phyloP scores from a whole-genome alignment of 768 basidiomycete genomes.

The Trichaptum fuscoviolaceum region DNA sequence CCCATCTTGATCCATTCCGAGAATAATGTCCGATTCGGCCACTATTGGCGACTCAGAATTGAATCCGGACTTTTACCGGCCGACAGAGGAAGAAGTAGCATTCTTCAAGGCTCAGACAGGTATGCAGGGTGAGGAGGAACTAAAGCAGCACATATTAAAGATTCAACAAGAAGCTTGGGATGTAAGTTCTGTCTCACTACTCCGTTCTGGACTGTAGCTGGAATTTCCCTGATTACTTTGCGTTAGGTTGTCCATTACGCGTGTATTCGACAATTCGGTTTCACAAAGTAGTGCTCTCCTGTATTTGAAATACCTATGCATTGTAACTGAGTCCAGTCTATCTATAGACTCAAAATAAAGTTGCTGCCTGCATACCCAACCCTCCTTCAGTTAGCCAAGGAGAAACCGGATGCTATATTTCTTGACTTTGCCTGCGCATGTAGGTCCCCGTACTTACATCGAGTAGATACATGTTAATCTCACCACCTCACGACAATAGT shows the following conservation, averaged over 20 bases:
- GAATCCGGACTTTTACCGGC: neutral
- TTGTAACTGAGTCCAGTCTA: neutral
- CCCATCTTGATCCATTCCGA: too few relatives aligned
- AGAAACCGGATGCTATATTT: conserved; percentile 31
- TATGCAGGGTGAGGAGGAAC: conserved; percentile 24
- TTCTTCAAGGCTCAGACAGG: conserved; percentile 28
- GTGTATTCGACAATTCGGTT: conserved; percentile 23
- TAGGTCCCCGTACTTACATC: conserved; percentile 17
- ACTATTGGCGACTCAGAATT: neutral
- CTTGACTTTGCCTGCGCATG: conserved; percentile 44
- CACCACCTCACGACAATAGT: conserved; percentile 20
- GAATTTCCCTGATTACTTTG: neutral
- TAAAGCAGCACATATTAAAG: conserved; percentile 28
- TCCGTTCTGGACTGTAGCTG: neutral
- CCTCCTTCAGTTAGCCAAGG: conserved; percentile 31
- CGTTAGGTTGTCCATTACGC: conserved; percentile 23
- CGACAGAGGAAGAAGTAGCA: conserved; percentile 10
- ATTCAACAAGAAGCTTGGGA: conserved; percentile 29
- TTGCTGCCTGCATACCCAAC: conserved; percentile 15
- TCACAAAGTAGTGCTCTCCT: conserved; percentile 18
- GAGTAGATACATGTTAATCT: neutral
- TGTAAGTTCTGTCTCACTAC: conserved; percentile 15
- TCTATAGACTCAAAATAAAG: neutral
- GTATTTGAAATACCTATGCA: too few relatives aligned
- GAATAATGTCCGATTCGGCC: neutral